Percentiles rank a stretch among this genome's conserved stretches.
Conservation (phyloP, 225 moss, liverwort and hornwort genomes). For the Antitrichia curtipendula region DNA sequence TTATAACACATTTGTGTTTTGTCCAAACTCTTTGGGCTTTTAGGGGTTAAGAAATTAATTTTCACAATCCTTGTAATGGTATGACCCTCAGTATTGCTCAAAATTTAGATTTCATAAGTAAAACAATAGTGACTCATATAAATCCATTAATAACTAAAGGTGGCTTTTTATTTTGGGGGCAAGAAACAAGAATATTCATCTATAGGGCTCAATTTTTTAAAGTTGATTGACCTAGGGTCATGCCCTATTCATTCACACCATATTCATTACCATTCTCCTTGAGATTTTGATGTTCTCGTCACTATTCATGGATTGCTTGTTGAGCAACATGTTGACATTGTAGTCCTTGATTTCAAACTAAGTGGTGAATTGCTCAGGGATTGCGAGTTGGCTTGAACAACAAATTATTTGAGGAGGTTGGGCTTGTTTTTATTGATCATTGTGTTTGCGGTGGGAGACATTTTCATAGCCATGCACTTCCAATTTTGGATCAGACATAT, state of each 20-base stretch:
- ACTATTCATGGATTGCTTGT: background rate
- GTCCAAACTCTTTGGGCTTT: too few species aligned
- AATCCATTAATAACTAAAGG: background rate
- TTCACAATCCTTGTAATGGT: background rate
- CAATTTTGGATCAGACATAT: accelerated
- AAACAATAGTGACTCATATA: accelerated
- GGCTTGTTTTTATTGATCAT: accelerated
- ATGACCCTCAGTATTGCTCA: background rate
- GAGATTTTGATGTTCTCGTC: too few species aligned
- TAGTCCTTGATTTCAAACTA: background rate
- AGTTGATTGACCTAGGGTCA: too few species aligned
- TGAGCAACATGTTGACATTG: background rate
- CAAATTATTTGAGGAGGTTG: accelerated
- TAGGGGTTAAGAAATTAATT: background rate
- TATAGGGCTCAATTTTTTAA: too few species aligned
- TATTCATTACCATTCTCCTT: too few species aligned
- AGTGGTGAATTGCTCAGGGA: background rate
- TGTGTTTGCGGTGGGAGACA: accelerated
- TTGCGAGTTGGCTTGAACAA: accelerated
- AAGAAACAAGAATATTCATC: background rate
- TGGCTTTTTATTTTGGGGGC: too few species aligned
- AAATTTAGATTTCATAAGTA: accelerated
- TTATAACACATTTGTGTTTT: too few species aligned
- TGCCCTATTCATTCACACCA: too few species aligned
- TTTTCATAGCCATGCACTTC: background rate